Evolutionary conservation across 1,284 basidiomycete species (phyloP), one percentile per base, ranked within the genome.

Genomic region (Puccinia hordei): DNA sequence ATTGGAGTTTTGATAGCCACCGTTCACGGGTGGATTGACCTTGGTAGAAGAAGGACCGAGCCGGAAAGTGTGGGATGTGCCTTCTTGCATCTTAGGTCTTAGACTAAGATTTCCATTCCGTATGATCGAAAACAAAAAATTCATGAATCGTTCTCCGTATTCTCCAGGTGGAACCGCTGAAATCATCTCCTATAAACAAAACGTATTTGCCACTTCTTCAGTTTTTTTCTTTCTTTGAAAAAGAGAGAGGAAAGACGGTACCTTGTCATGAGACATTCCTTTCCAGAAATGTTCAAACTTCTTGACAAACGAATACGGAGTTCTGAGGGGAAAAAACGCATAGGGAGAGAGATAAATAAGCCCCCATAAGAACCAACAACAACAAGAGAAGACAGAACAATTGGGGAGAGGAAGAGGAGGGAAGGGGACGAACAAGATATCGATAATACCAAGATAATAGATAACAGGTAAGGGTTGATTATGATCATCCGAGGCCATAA

Each of bases 261-360:
- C 93, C 82, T 91, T 87, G 88, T 96, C 93, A 69, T 92, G 91
- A 33, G 89, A 90, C 83, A 98, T 86, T 19, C 94, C 92, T 87
- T 98, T 98, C 93, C 94, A 98, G 81, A 93, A 88, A 85, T 94
- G 91, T 87, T 99, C 97, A 53, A 92, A 83, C 84, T 90, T 91
- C 89, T 99, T 99, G 82, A 90, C 85, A 22, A 86, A 77, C 22
- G 69, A 69, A 33, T 72, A 69, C 8, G 73, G 73, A 2, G 73
- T 75, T 33, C 73, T 75, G 35, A 24, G 30, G 19, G 22, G 15
- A 6, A 33, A 1, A 30, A 10, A 17, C 12, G 2, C 15, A 30
- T 59, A 4, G 4, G 51, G 30, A 27, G 33, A 12, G 38, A n/a
- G 17, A 44, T n/a, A n/a, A n/a, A n/a, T n/a, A n/a, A n/a, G n/a